Conservation (phyloP, 1,139 yeast species). For the Kodamaea derodonti region DNA sequence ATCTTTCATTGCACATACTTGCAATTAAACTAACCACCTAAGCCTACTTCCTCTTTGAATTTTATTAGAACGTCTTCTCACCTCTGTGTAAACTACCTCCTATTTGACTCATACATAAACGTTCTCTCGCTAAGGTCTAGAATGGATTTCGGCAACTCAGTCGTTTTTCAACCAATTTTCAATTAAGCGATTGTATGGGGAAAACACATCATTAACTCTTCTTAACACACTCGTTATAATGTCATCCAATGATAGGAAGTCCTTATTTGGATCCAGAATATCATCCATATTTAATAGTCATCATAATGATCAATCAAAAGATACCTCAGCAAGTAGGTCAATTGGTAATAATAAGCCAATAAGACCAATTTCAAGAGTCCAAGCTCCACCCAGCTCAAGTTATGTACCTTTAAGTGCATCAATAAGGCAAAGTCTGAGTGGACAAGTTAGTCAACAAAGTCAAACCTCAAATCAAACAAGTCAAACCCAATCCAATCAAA, state of each 20-base stretch:
- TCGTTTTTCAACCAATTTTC: background rate
- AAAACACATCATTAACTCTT: no score
- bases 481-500: no score
- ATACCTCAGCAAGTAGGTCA: slow-evolving; percentile 1
- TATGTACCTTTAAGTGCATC: background rate
- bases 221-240: slow-evolving; percentile 3
- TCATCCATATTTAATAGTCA: slow-evolving; percentile 25
- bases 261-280: slow-evolving; percentile 23
- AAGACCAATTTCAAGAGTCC: slow-evolving; percentile 1
- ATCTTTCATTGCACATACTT: no score
- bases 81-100: no score
- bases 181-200: no score
- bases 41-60: no score
- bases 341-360: background rate
- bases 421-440: no score
- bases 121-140: background rate
- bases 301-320: slow-evolving; percentile 7
- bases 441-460: no score
- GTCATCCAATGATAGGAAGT: slow-evolving; percentile 12
- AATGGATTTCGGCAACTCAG: background rate
- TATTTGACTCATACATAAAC: no score
- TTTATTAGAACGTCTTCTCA: no score
- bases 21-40: no score
- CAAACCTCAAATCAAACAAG: no score
- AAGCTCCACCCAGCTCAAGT: background rate